Evolutionary conservation across 2,329 filamentous ascomycete species (phyloP).

Genomic region (Davidsoniella neocaledoniae): DNA sequence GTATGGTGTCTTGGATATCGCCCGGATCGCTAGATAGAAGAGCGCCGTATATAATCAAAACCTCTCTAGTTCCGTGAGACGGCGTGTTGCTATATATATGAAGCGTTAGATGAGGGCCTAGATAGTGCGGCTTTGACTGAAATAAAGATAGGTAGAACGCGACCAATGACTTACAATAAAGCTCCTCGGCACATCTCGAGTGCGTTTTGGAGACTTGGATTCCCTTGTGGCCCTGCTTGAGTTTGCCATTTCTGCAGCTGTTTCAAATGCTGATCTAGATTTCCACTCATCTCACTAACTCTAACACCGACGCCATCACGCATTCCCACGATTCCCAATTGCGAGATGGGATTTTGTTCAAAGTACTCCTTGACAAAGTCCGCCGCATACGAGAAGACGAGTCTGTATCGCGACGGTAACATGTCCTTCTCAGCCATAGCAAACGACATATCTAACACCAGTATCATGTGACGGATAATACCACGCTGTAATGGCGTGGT

Average conservation of each 20-base stretch:
- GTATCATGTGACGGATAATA: conserved; percentile 89
- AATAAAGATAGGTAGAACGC: not conserved
- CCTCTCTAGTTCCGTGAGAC: conserved; percentile 80
- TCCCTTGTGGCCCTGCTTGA: conserved; percentile 51
- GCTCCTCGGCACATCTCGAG: conserved; percentile 87
- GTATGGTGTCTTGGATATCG: conserved; percentile 85
- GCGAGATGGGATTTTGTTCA: conserved; percentile 95
- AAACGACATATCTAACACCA: conserved; percentile 81
- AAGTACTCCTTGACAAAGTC: conserved; percentile 92
- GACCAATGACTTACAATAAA: conserved; percentile 47
- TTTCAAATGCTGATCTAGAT: conserved; percentile 73
- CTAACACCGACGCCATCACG: conserved; percentile 74
- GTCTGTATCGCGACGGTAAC: conserved; percentile 68
- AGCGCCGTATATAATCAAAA: conserved; percentile 82
- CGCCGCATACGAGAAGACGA: conserved; percentile 66
- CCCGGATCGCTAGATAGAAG: conserved; percentile 82
- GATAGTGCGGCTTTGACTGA: not conserved
- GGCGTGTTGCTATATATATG: conserved; percentile 53
- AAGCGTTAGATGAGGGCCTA: conserved; percentile 3
- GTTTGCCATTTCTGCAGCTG: conserved; percentile 49
- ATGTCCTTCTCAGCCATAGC: conserved; percentile 94
- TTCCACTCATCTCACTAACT: conserved; percentile 80
- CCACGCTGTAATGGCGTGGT: conserved; percentile 90
- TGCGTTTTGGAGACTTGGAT: conserved; percentile 79
- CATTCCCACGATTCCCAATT: conserved; percentile 86